phyloP scores from a whole-genome alignment of 1,284 basidiomycete species.

The Takashimella tepidaria region DNA sequence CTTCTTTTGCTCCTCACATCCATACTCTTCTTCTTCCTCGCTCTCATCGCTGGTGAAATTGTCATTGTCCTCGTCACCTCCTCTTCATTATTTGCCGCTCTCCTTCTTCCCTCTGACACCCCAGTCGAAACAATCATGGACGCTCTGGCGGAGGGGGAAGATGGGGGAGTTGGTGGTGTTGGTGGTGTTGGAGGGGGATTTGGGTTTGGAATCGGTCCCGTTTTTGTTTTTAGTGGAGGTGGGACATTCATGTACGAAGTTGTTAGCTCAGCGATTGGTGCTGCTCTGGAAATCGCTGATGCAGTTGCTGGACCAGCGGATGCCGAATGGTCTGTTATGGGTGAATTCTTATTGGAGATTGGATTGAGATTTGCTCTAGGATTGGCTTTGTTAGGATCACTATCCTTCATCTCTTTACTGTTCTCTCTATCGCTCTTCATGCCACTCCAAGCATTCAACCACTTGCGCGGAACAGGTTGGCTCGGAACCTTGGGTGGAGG shows the following conservation, averaged over 20 bases:
- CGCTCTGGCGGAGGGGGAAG: neutral
- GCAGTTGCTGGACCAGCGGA: slow-evolving; percentile 7
- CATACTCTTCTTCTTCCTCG: slow-evolving; percentile 30
- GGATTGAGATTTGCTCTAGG: slow-evolving; percentile 39
- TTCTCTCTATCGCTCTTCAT: slow-evolving; percentile 38
- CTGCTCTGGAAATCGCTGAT: slow-evolving; percentile 30
- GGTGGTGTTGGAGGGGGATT: slow-evolving; percentile 27
- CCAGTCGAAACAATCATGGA: neutral
- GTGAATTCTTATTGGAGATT: slow-evolving; percentile 8
- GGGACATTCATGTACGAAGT: slow-evolving; percentile 34
- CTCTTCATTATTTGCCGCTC: slow-evolving; percentile 14
- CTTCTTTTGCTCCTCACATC: slow-evolving; percentile 35
- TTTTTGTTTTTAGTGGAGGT: slow-evolving; percentile 28
- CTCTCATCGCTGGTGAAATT: slow-evolving; percentile 32
- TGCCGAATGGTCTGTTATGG: slow-evolving; percentile 1
- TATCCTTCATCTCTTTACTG: slow-evolving; percentile 41
- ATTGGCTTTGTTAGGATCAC: slow-evolving; percentile 40
- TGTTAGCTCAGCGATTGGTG: slow-evolving; percentile 27
- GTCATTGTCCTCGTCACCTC: slow-evolving; percentile 2
- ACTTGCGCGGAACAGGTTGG: slow-evolving; percentile 32
- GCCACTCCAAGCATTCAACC: slow-evolving; percentile 41
- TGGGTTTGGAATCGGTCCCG: slow-evolving; percentile 30
- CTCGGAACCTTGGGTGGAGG: slow-evolving; percentile 24
- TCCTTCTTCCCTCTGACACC: neutral
- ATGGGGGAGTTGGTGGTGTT: slow-evolving; percentile 17